phyloP scores from a whole-genome alignment of 768 basidiomycete species.

The Rhodotorula diobovata region DNA sequence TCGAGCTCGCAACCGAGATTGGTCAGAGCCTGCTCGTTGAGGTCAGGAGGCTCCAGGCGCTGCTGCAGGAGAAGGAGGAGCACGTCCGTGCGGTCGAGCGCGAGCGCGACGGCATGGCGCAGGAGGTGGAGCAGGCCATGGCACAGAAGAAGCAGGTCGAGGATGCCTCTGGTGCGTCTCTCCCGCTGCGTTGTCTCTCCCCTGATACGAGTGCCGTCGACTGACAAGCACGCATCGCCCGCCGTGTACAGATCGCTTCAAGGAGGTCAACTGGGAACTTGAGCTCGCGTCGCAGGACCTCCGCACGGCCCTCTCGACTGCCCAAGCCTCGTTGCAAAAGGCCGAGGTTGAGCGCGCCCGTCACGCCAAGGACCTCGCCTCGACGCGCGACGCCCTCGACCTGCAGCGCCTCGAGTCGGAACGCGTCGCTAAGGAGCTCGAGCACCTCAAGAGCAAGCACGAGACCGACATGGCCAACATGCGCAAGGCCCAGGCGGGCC shows the following conservation, averaged over 20 bases:
- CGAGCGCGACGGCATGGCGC: conserved; percentile 83
- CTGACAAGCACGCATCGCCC: no score
- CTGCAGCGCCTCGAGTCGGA: conserved; percentile 73
- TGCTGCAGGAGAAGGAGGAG: conserved; percentile 87
- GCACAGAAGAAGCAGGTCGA: conserved; percentile 74
- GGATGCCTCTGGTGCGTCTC: conserved; percentile 65
- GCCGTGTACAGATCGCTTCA: conserved; percentile 93
- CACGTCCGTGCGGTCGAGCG: conserved; percentile 85
- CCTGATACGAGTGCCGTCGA: not conserved
- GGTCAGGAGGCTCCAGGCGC: conserved; percentile 81
- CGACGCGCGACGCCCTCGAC: conserved; percentile 70
- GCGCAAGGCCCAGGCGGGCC: conserved; percentile 75
- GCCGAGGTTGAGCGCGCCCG: conserved; percentile 79
- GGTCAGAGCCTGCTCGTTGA: conserved; percentile 86
- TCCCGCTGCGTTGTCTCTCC: not conserved
- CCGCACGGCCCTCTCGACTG: conserved; percentile 62
- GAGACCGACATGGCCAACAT: conserved; percentile 92
- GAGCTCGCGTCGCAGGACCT: conserved; percentile 89
- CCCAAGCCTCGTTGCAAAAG: conserved; percentile 62
- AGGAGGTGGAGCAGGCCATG: conserved; percentile 67
- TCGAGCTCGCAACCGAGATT: conserved; percentile 97
- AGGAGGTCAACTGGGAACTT: conserved; percentile 98
- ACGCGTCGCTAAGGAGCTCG: conserved; percentile 48
- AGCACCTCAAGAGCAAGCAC: conserved; percentile 80
- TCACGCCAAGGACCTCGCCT: conserved; percentile 66